Percentiles rank a stretch among this genome's conserved stretches.
These are phyloP conservation scores for Fusarium newnesense DNA, from an alignment of 2,329 filamentous ascomycete genomes.

Conservation along the genomic window DNA sequence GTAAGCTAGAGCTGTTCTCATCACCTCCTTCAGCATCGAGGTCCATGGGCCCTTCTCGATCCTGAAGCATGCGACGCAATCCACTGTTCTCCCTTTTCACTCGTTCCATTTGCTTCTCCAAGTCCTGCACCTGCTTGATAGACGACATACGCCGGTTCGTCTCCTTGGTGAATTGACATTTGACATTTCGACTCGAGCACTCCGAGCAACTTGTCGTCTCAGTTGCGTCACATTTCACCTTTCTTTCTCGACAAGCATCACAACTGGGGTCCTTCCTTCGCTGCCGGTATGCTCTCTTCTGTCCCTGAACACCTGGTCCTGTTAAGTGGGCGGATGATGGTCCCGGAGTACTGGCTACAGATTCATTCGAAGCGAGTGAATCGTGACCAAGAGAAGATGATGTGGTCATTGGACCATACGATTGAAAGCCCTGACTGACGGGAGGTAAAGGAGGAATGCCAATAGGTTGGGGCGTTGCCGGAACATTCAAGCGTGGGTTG, in stretches of 20 bases:
- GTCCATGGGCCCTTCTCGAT: slow-evolving; percentile 61
- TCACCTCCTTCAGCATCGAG: slow-evolving; percentile 59
- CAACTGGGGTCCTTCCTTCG: slow-evolving; percentile 96
- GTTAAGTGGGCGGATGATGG: slow-evolving; percentile 47
- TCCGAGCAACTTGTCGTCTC: slow-evolving; percentile 97
- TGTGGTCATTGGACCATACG: slow-evolving; percentile 63
- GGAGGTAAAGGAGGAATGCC: slow-evolving; percentile 63
- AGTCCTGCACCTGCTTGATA: slow-evolving; percentile 97
- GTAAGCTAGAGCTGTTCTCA: slow-evolving; percentile 66
- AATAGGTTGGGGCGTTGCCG: slow-evolving; percentile 62
- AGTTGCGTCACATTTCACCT: slow-evolving; percentile 93
- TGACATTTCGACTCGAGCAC: slow-evolving; percentile 94
- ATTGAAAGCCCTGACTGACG: slow-evolving; percentile 60
- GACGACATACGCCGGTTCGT: slow-evolving; percentile 99
- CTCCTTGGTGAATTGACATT: slow-evolving; percentile 99
- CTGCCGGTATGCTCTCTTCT: slow-evolving; percentile 95
- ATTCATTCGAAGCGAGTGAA: slow-evolving; percentile 68
- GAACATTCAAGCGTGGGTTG: slow-evolving; percentile 60
- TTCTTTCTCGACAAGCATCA: slow-evolving; percentile 91
- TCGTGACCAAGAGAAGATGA: slow-evolving; percentile 66
- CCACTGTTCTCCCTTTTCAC: slow-evolving; percentile 83
- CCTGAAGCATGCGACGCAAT: slow-evolving; percentile 72
- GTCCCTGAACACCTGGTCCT: slow-evolving; percentile 67
- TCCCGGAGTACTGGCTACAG: slow-evolving; percentile 65
- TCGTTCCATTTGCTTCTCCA: slow-evolving; percentile 88